Percentiles rank a stretch among this genome's conserved stretches.
These are phyloP conservation scores for Fusarium miscanthi DNA, from an alignment of 2,329 filamentous ascomycete species.

Conservation along the genomic window DNA sequence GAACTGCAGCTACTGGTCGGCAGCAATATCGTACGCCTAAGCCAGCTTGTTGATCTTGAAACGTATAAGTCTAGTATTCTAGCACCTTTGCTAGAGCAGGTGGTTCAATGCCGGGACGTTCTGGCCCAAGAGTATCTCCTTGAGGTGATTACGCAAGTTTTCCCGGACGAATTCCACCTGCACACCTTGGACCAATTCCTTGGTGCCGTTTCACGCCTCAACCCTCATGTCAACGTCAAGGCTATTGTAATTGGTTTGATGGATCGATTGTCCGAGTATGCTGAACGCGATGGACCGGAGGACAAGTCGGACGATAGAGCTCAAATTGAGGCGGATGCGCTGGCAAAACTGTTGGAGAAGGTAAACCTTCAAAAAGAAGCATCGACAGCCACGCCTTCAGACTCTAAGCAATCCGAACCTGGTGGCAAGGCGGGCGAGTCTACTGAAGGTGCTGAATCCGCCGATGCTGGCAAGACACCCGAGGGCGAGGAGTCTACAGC, in stretches of 20 bases:
- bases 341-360: constrained; percentile 81
- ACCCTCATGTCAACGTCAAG: constrained; percentile 97
- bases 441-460: constrained; percentile 46
- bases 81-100: constrained; percentile 90
- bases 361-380: constrained; percentile 74
- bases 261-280: constrained; percentile 94
- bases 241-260: constrained; percentile 97
- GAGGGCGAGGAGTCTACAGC: constrained; percentile 38
- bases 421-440: constrained; percentile 44
- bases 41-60: constrained; percentile 94
- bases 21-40: constrained; percentile 94
- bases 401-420: constrained; percentile 35
- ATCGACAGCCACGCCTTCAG: constrained; percentile 18
- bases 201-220: constrained; percentile 89
- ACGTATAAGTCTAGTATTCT: constrained; percentile 93
- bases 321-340: constrained; percentile 85
- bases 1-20: constrained; percentile 96
- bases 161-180: constrained; percentile 97
- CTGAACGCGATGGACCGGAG: constrained; percentile 84
- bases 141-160: constrained; percentile 98
- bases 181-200: constrained; percentile 97
- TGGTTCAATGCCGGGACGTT: constrained; percentile 97
- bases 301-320: constrained; percentile 75
- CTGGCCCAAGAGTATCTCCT: constrained; percentile 96
- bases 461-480: constrained; percentile 41